Percentiles rank a stretch among this genome's conserved stretches.
Evolutionary conservation across 768 basidiomycete genomes (phyloP).

Genomic region (Amanita rubescens): DNA sequence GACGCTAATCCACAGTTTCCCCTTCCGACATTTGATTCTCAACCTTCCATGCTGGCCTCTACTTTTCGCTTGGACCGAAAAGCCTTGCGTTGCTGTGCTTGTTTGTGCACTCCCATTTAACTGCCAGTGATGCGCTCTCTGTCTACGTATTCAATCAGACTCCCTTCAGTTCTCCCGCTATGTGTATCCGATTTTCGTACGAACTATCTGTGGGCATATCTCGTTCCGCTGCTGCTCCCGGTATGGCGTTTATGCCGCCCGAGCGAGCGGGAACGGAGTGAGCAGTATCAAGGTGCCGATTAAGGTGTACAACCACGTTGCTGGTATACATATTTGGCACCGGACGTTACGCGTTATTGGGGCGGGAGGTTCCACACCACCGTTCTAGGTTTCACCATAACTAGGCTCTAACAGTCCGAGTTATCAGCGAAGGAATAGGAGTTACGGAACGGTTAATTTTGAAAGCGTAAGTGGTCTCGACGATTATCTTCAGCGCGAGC

Average conservation of each 20-base stretch:
- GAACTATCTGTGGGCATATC: conserved; percentile 86
- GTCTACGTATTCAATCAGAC: conserved; percentile 74
- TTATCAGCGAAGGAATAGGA: too few relatives aligned
- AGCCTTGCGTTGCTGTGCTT: conserved; percentile 53
- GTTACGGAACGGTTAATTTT: too few relatives aligned
- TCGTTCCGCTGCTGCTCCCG: conserved; percentile 37
- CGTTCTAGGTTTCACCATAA: too few relatives aligned
- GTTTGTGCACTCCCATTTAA: conserved; percentile 2
- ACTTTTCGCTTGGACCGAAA: conserved; percentile 63
- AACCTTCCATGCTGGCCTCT: conserved; percentile 84
- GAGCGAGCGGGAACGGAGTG: conserved; percentile 37
- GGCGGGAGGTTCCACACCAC: too few relatives aligned
- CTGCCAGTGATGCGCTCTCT: conserved; percentile 3
- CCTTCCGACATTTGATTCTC: conserved; percentile 83
- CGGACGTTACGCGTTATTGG: too few relatives aligned
- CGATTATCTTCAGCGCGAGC: too few relatives aligned
- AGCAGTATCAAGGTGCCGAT: conserved; percentile 90
- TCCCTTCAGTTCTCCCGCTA: conserved; percentile 82
- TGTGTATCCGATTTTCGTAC: conserved; percentile 78
- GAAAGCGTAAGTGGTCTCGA: too few relatives aligned
- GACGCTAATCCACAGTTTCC: conserved; percentile 58
- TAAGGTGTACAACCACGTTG: conserved; percentile 81
- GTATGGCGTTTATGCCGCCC: background rate
- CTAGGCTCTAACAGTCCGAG: too few relatives aligned
- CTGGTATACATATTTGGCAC: too few relatives aligned